Evolutionary conservation across 164 flowering plant species (phyloP).

Genomic region (Cinnamomum micranthum): DNA sequence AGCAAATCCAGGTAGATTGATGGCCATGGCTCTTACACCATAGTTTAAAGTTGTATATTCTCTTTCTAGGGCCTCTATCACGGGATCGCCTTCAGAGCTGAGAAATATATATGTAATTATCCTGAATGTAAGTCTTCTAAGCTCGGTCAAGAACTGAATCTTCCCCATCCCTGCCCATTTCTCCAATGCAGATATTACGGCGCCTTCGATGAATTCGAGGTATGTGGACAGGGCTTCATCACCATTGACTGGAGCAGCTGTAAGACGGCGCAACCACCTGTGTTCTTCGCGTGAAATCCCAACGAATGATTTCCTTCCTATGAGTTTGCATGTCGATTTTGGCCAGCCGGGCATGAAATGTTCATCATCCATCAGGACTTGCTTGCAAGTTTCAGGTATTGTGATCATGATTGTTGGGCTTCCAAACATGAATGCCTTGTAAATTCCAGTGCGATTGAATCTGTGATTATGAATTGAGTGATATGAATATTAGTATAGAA

Average conservation of each 20-base stretch:
- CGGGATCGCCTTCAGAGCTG: slow-evolving; percentile 52
- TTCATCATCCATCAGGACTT: slow-evolving; percentile 69
- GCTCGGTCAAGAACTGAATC: slow-evolving; percentile 74
- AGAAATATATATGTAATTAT: slow-evolving; percentile 84
- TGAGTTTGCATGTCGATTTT: slow-evolving; percentile 47
- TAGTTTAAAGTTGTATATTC: slow-evolving; percentile 66
- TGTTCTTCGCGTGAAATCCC: slow-evolving; percentile 70
- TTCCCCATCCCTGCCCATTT: slow-evolving; percentile 63
- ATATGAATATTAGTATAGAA: not conserved
- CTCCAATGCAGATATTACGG: slow-evolving; percentile 44
- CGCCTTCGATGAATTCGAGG: slow-evolving; percentile 52
- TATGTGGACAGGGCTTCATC: slow-evolving; percentile 64
- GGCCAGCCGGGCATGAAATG: slow-evolving; percentile 89
- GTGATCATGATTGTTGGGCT: slow-evolving; percentile 70
- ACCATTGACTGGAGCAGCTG: slow-evolving; percentile 85
- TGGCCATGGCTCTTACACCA: slow-evolving; percentile 91
- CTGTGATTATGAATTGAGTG: slow-evolving; percentile 31
- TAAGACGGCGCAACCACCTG: slow-evolving; percentile 63
- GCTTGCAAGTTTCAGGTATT: slow-evolving; percentile 51
- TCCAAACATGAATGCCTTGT: slow-evolving; percentile 86
- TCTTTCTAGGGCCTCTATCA: slow-evolving; percentile 63
- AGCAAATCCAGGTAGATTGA: slow-evolving; percentile 88
- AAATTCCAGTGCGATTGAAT: slow-evolving; percentile 56
- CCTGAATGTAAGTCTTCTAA: slow-evolving; percentile 74
- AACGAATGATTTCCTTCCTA: slow-evolving; percentile 75